phyloP scores from a whole-genome alignment of 257 asterid genomes.

The Ophiorrhiza pumila region DNA sequence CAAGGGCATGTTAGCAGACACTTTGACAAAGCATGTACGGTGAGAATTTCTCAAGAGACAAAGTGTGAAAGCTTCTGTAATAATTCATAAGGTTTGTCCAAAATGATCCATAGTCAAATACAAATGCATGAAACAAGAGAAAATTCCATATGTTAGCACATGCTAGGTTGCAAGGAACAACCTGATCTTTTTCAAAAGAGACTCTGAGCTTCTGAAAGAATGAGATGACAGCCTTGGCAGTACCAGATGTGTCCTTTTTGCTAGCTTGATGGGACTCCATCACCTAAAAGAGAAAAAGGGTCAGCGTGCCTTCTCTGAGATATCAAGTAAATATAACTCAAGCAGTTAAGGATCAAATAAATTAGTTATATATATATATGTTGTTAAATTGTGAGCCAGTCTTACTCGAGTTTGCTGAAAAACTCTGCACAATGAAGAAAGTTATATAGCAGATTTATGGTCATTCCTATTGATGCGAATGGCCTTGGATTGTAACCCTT shows the following conservation, averaged over 20 bases:
- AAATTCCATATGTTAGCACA: background rate
- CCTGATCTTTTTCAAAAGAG: conserved; percentile 69
- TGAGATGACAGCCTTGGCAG: conserved; percentile 92
- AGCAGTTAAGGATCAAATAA: background rate
- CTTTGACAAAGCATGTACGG: background rate
- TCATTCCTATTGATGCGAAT: too few relatives aligned
- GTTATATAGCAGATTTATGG: background rate
- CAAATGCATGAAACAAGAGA: background rate
- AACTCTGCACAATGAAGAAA: background rate
- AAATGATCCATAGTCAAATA: background rate
- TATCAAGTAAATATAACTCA: background rate
- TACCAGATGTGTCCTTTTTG: conserved; percentile 88
- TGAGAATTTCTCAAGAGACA: background rate
- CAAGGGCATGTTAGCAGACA: background rate
- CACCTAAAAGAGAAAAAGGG: conserved; percentile 39
- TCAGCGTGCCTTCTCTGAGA: background rate
- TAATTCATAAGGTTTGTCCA: background rate
- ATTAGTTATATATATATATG: too few relatives aligned
- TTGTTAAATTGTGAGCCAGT: background rate
- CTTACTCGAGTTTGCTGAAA: background rate
- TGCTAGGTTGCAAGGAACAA: conserved; percentile 5
- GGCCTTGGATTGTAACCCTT: too few relatives aligned
- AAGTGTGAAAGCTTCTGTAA: background rate
- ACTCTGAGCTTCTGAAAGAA: conserved; percentile 90
- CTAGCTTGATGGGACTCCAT: conserved; percentile 97